These are phyloP conservation scores for Coniferiporia sulphurascens DNA, from an alignment of 1,284 basidiomycete genomes.

Conservation along the genomic window DNA sequence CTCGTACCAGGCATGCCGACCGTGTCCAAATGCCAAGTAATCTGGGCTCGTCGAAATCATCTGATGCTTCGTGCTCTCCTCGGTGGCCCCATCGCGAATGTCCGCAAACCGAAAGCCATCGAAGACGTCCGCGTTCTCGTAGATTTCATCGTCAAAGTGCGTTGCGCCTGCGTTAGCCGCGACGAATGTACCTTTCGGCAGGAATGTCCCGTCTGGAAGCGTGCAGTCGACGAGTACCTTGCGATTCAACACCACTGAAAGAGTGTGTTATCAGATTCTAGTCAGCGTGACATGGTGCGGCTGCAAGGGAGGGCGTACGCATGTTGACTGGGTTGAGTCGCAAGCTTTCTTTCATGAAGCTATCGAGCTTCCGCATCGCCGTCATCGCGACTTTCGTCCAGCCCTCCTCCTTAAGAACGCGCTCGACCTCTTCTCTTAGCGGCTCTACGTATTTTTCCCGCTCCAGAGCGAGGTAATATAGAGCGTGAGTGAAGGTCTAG, in stretches of 20 bases:
- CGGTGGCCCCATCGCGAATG: neutral
- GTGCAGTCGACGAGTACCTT: conserved; percentile 34
- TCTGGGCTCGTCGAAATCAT: conserved; percentile 24
- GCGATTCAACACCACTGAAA: conserved; percentile 27
- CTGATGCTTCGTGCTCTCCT: conserved; percentile 20
- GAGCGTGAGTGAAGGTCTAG: conserved; percentile 32
- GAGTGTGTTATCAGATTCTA: conserved; percentile 19
- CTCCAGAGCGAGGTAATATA: conserved; percentile 34
- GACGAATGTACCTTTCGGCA: conserved; percentile 34
- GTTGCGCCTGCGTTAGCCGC: conserved; percentile 23
- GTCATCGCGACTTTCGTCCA: conserved; percentile 40
- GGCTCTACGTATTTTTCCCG: conserved; percentile 32
- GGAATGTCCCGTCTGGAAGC: conserved; percentile 37
- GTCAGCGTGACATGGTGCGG: neutral
- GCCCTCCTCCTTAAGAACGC: conserved; percentile 33
- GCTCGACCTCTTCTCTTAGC: conserved; percentile 41
- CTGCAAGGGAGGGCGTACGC: conserved; percentile 20
- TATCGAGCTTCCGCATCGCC: conserved; percentile 43
- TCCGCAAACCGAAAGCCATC: conserved; percentile 32
- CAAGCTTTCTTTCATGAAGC: conserved; percentile 41
- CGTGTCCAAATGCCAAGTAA: conserved; percentile 29
- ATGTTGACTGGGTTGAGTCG: conserved; percentile 29
- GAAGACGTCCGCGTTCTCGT: conserved; percentile 27
- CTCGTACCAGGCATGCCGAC: conserved; percentile 28
- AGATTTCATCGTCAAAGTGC: conserved; percentile 27